Evolutionary conservation across 805 yeast genomes (phyloP).

Genomic region (Metschnikowia chrysomelidarum): DNA sequence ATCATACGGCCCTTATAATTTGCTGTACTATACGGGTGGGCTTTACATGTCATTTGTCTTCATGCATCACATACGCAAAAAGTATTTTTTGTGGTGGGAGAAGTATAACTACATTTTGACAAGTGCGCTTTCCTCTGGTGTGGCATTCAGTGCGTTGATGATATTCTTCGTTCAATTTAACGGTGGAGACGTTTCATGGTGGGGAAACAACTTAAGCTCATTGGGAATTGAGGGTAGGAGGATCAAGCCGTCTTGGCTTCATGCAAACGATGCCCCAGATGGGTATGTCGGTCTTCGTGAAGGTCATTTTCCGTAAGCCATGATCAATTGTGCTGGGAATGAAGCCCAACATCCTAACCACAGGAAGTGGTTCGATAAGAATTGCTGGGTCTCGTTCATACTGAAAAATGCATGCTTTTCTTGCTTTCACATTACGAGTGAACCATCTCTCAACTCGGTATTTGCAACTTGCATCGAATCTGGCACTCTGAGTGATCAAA

Average conservation of each 20-base stretch:
- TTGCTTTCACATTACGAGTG: no score
- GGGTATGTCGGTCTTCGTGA: slow-evolving; percentile 21
- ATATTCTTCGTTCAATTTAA: slow-evolving; percentile 56
- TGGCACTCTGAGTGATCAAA: no score
- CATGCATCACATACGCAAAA: slow-evolving; percentile 51
- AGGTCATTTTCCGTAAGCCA: slow-evolving; percentile 16
- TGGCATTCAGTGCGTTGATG: slow-evolving; percentile 58
- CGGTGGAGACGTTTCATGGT: slow-evolving; percentile 49
- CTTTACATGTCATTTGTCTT: slow-evolving; percentile 56
- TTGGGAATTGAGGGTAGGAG: slow-evolving; percentile 39
- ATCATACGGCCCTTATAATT: slow-evolving; percentile 50
- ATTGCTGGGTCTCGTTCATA: no score
- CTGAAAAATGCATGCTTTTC: no score
- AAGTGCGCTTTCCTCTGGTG: slow-evolving; percentile 60
- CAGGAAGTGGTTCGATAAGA: no score
- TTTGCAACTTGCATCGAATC: no score
- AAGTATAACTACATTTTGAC: slow-evolving; percentile 66
- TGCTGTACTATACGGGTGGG: slow-evolving; percentile 57
- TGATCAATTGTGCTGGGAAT: no score
- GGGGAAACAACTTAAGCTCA: slow-evolving; percentile 51
- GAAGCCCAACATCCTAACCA: no score
- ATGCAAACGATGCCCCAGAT: slow-evolving; percentile 26
- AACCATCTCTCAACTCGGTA: no score
- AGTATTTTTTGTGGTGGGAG: slow-evolving; percentile 62
- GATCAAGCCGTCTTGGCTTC: slow-evolving; percentile 28